Conservation (phyloP, 441 rosid genomes). For the Eruca vesicaria region DNA sequence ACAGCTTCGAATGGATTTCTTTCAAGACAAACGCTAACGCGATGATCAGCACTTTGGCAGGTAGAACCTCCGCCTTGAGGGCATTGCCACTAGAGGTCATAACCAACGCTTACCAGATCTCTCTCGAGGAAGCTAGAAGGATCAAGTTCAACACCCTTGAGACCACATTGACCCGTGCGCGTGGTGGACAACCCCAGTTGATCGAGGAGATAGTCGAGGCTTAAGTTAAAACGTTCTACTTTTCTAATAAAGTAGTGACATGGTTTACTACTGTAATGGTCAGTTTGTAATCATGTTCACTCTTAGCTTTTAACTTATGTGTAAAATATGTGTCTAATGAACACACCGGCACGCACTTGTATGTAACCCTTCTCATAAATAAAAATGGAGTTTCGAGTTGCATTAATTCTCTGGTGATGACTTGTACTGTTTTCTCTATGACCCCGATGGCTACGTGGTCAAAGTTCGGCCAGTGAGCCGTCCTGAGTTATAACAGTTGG, state of each 20-base stretch:
- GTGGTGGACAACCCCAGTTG: slow-evolving; percentile 20
- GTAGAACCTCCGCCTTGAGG: slow-evolving; percentile 54
- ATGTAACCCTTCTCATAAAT: slow-evolving; percentile 25
- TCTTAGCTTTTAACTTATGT: slow-evolving; percentile 13
- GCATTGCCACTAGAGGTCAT: slow-evolving; percentile 61
- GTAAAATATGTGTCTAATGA: slow-evolving; percentile 22
- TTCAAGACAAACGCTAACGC: slow-evolving; percentile 77
- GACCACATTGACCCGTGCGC: slow-evolving; percentile 27
- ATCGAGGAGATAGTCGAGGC: slow-evolving; percentile 34
- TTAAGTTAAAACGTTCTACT: background rate
- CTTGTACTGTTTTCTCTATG: background rate
- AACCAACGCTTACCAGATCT: slow-evolving; percentile 46
- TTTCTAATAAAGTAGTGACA: slow-evolving; percentile 24
- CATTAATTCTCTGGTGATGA: background rate
- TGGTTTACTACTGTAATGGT: background rate
- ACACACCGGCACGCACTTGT: slow-evolving; percentile 30
- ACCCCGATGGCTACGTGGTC: background rate
- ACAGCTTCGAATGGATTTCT: slow-evolving; percentile 61
- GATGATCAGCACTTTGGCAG: slow-evolving; percentile 50
- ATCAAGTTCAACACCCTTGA: slow-evolving; percentile 50
- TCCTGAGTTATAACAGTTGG: background rate
- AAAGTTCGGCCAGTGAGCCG: background rate
- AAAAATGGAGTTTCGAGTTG: slow-evolving; percentile 25
- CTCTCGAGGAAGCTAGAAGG: slow-evolving; percentile 56
- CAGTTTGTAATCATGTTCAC: slow-evolving; percentile 10